Base-by-base conservation (phyloP, 768 basidiomycete genomes). In the Rhodotorula babjevae region DNA sequence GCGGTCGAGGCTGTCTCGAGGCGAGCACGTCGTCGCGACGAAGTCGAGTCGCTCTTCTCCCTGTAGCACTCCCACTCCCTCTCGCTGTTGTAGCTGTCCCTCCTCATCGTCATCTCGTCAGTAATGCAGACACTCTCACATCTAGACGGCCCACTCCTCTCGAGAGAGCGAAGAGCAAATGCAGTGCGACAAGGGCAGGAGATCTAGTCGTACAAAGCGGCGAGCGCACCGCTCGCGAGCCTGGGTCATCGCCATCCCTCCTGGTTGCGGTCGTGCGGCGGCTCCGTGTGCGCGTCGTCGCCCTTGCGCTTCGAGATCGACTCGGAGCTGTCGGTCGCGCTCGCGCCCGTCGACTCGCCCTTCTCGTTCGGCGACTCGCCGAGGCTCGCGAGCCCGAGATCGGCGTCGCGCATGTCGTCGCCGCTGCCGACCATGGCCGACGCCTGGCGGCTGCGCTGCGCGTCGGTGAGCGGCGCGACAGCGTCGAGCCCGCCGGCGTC, bases 391-490 rank as follows among this genome's bases (percentile, higher is more conserved):
- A 55, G 53, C n/a, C n/a, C 53, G 29, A 55, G 7, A 46, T 40
- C 44, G 36, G 36, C 36, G 14, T 46, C 19, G 25, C 47, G 42
- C 33, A 12, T 42, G 44, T 16, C 56, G 8, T 57, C 56, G 52
- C 4, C 29, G 12, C 14, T 10, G 19, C 19, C 25, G 9, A 57
- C 21, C 31, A 29, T 25, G 23, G 50, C 50, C 56, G 56, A 60
- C 40, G 29, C 56, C 42, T 27, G 56, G 6, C 57, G 33, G 16
- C 25, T 19, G 19, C 57, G 65, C 8, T 59, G 47, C 10, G 50
- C 65, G 36, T 66, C 65, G 31, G 58, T 59, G 47, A 58, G 27
- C 1, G 42, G 66, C 47, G 58, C 62, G 55, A 53, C 42, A 8
- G 31, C 25, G 23, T 53, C 42, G 40, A 60, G 29, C 27, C 46